Percentiles rank a stretch among this genome's conserved stretches.
Evolutionary conservation across 1,284 basidiomycete genomes (phyloP).

Genomic region (Sanghuangporus sanghuang): DNA sequence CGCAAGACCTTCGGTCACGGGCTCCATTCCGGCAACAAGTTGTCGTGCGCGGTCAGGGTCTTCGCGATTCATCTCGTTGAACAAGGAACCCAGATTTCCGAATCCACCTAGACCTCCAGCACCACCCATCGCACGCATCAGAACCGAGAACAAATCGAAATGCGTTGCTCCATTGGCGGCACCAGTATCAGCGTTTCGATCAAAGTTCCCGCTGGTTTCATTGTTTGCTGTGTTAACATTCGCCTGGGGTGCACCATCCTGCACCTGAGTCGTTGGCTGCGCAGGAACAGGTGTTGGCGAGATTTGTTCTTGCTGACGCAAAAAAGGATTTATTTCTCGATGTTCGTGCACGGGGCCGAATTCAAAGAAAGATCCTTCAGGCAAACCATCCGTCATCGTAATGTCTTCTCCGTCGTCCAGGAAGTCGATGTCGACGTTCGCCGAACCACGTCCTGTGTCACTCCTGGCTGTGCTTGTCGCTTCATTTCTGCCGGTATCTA

Average conservation of each 20-base stretch:
- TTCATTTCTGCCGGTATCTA: not conserved
- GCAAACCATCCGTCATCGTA: not conserved
- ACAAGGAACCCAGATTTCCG: slow-evolving; percentile 13
- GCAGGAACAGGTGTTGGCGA: not conserved
- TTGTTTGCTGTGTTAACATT: not conserved
- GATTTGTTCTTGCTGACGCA: not conserved
- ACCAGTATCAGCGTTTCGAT: not conserved
- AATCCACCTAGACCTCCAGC: not conserved
- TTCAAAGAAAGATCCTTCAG: not conserved
- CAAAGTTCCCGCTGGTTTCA: not conserved
- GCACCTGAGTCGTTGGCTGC: not conserved
- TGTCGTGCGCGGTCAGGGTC: slow-evolving; percentile 60
- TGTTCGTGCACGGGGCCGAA: not conserved
- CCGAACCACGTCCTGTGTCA: not conserved
- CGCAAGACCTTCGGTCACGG: slow-evolving; percentile 61
- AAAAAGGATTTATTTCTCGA: not conserved
- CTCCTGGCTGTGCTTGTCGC: not conserved
- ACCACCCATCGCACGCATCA: slow-evolving; percentile 5
- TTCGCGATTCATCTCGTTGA: slow-evolving; percentile 42
- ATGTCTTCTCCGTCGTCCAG: not conserved
- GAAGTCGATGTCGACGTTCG: not conserved
- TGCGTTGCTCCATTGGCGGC: not conserved
- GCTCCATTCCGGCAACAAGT: slow-evolving; percentile 58
- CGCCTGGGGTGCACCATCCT: not conserved
- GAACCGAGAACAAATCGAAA: not conserved